phyloP scores from a whole-genome alignment of 768 basidiomycete genomes.

The Russula vinacea region DNA sequence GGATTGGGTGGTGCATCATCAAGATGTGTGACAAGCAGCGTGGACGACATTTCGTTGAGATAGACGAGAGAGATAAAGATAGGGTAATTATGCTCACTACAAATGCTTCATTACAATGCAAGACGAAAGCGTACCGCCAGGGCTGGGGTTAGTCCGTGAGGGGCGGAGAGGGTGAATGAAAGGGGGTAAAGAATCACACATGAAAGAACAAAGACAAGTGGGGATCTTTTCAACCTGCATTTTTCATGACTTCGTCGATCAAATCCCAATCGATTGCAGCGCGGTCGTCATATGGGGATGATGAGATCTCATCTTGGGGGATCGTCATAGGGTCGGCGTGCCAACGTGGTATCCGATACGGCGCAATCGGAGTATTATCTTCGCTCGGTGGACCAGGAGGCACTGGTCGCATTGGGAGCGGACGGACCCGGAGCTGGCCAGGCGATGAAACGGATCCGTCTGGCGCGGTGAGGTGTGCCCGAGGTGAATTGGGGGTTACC shows the following conservation, averaged over 20 bases:
- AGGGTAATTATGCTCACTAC: conserved; percentile 7
- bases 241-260: conserved; percentile 30
- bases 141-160: background rate
- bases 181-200: background rate
- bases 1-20: background rate
- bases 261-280: conserved; percentile 29
- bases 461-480: background rate
- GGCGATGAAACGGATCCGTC: background rate
- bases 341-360: conserved; percentile 11
- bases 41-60: background rate
- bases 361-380: conserved; percentile 22
- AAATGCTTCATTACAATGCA: conserved; percentile 6
- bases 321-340: background rate
- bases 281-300: conserved; percentile 17
- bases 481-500: background rate
- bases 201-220: background rate
- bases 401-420: conserved; percentile 11
- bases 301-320: conserved; percentile 3
- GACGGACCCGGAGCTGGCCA: conserved; percentile 14
- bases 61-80: conserved; percentile 3
- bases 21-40: conserved; percentile 1
- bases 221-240: conserved; percentile 5
- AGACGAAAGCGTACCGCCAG: background rate
- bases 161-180: conserved; percentile 2
- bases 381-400: conserved; percentile 29